Evolutionary conservation across 2,329 filamentous ascomycete species (phyloP).

Genomic region (Parafenestella ontariensis): DNA sequence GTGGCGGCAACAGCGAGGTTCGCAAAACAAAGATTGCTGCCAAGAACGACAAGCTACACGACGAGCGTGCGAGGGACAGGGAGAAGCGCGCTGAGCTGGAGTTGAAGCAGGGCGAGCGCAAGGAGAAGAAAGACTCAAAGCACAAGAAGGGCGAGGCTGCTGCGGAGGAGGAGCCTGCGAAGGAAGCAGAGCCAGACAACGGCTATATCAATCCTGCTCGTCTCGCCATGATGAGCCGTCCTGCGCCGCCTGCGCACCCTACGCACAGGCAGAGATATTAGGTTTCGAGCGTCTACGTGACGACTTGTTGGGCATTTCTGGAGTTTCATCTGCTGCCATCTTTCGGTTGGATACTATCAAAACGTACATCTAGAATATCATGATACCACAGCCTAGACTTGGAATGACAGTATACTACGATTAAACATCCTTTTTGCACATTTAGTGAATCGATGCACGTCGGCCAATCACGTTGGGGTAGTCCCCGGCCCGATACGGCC

Average conservation of each 20-base stretch:
- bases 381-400: conserved; percentile 6
- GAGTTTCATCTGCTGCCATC: background rate
- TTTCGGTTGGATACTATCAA: background rate
- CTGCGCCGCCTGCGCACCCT: conserved; percentile 14
- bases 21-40: conserved; percentile 78
- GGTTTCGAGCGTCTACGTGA: background rate
- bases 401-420: background rate
- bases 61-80: conserved; percentile 64
- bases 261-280: conserved; percentile 32
- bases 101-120: conserved; percentile 47
- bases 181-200: conserved; percentile 23
- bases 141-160: conserved; percentile 2
- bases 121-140: conserved; percentile 49
- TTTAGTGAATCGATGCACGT: background rate
- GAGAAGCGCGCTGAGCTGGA: conserved; percentile 55
- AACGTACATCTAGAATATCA: background rate
- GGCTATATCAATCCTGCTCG: conserved; percentile 48
- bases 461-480: conserved; percentile 8
- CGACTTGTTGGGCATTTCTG: background rate
- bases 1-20: conserved; percentile 77
- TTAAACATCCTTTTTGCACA: background rate
- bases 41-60: conserved; percentile 87
- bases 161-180: conserved; percentile 13
- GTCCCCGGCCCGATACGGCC: conserved; percentile 18
- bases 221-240: conserved; percentile 45